Evolutionary conservation across 352 stramenopile genomes (phyloP).

Genomic region (Phytophthora citricola): DNA sequence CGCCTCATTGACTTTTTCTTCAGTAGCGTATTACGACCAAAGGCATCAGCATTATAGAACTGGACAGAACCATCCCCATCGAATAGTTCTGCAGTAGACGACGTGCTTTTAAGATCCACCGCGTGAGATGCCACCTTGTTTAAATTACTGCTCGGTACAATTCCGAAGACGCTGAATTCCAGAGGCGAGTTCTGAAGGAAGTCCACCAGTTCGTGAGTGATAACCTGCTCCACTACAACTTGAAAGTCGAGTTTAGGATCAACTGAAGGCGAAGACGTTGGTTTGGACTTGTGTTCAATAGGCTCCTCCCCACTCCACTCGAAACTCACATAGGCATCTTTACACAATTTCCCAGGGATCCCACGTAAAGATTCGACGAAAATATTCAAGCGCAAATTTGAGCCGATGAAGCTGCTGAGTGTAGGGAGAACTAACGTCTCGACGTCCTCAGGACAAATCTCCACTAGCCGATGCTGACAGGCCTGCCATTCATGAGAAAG

Average conservation of each 20-base stretch:
- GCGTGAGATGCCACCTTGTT: conserved; percentile 72
- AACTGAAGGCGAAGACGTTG: conserved; percentile 53
- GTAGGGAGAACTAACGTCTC: conserved; percentile 46
- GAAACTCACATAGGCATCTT: conserved; percentile 67
- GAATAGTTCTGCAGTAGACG: conserved; percentile 27
- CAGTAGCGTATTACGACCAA: conserved; percentile 42
- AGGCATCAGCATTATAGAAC: conserved; percentile 65
- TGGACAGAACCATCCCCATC: conserved; percentile 40
- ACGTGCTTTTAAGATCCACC: conserved; percentile 37
- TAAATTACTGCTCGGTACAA: conserved; percentile 78
- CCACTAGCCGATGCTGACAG: conserved; percentile 63
- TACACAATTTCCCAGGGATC: conserved; percentile 80
- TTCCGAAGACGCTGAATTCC: conserved; percentile 68
- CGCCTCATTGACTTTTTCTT: conserved; percentile 58
- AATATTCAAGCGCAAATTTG: conserved; percentile 65
- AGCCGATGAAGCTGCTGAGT: conserved; percentile 51
- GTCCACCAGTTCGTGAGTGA: conserved; percentile 57
- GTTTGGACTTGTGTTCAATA: conserved; percentile 53
- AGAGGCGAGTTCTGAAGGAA: conserved; percentile 57
- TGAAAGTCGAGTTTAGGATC: conserved; percentile 70
- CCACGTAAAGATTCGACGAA: conserved; percentile 57
- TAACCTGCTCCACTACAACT: conserved; percentile 56
- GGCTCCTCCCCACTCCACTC: conserved; percentile 45
- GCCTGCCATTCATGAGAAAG: conserved; percentile 84
- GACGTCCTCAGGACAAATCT: conserved; percentile 58